Base-by-base conservation (phyloP, 495 filamentous ascomycete species). In the Daldinia decipiens region DNA sequence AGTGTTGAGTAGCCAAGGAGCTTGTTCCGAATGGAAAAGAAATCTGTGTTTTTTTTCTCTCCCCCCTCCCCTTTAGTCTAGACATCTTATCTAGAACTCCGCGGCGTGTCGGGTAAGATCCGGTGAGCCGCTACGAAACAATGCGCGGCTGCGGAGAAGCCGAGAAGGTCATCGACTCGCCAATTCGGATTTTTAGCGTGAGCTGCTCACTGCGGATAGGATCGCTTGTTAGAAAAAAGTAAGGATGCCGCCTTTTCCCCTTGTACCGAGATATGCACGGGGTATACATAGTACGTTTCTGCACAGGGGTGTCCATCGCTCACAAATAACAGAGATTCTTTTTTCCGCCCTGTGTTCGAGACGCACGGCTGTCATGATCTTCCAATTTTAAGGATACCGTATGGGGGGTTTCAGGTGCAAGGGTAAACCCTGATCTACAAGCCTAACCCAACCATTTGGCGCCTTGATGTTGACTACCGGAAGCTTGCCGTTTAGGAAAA, bases 401-500 rank as follows among this genome's bases (percentile, higher is more conserved):
- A 68, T 69, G 65, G 70, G 65, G 64, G 60, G 65, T 73, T 69
- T 73, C 61, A 73, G 9, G 43, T 73, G 27, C 70, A 73, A 62
- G 70, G 70, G 62, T 73, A 26, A 56, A 27, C 70, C 70, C 62
- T 65, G 70, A 58, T 56, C 50, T 43, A 29, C 31, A 51, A 34
- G 58, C 62, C 38, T 55, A 63, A 67, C 67, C 71, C 71, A 74
- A 70, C 71, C 67, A 71, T 74, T 70, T 70, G 71, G 71, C 67
- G 71, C 71, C 71, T 56, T 63, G 53, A 68, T 40, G 9, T 59
- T 67, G 45, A 71, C 53, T 74, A 70, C 71, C 71, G 67, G 71
- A 74, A 74, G 67, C 71, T 67, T 74, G 71, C 71, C 71, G 71
- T 67, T 67, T 70, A 63, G 71, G 71, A 67, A 66, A 70, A 64